phyloP scores from a whole-genome alignment of 2,329 filamentous ascomycete species.

The Trichoderma sp. region DNA sequence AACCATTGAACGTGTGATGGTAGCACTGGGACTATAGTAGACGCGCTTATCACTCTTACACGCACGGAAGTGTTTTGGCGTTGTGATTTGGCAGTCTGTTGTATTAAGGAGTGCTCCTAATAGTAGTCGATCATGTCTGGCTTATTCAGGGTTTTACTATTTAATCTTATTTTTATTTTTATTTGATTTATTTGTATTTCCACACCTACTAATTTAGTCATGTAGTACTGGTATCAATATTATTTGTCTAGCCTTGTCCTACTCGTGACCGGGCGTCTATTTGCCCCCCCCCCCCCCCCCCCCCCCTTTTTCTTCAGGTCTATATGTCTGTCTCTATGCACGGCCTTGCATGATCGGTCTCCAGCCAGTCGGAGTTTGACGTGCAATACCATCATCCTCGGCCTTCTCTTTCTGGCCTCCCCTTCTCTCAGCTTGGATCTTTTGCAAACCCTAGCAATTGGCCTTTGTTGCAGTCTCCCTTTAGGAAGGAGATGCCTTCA shows the following conservation, averaged over 20 bases:
- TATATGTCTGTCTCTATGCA: not conserved
- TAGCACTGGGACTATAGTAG: not conserved
- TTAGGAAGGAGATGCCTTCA: constrained; percentile 16
- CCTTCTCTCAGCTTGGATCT: constrained; percentile 4
- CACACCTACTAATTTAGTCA: not conserved
- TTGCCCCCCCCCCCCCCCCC: no score
- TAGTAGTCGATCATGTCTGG: not conserved
- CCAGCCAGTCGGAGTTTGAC: not conserved
- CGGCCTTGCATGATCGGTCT: not conserved
- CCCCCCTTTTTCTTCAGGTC: not conserved
- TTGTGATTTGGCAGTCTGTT: not conserved
- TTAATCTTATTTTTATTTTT: not conserved
- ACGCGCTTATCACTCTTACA: not conserved
- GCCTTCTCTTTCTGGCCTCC: constrained; percentile 13
- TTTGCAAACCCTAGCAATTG: constrained; percentile 1
- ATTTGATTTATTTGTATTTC: not conserved
- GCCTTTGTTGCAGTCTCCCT: not conserved
- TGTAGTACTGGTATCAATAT: not conserved
- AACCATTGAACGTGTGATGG: not conserved
- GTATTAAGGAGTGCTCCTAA: not conserved
- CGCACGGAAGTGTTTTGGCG: not conserved
- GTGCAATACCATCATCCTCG: not conserved
- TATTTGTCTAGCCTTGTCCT: not conserved
- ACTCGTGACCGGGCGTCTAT: not conserved
- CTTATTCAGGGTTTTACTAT: no score